Evolutionary conservation across 2,329 filamentous ascomycete species (phyloP), one percentile per base, ranked within the genome.

Genomic region (Chaetomium strumarium): DNA sequence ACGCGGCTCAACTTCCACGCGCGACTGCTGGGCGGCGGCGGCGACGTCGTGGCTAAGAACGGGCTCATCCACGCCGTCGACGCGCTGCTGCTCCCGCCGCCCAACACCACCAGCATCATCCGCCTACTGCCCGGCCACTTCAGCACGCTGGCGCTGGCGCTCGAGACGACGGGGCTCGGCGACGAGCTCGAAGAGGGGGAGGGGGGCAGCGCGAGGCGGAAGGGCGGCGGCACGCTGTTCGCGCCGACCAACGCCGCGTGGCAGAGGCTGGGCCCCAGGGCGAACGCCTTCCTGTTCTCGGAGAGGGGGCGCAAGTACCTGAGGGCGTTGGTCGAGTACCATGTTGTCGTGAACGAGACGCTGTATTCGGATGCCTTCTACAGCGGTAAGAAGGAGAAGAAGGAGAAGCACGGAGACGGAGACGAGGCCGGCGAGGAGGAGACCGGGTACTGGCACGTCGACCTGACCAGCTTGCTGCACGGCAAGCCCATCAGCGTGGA

Each of bases 281-380:
- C 85, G 62, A 95, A 92, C 64, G 87, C 84, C 19, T 96, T 95
- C 76, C 75, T 96, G 4, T 96, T 96, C 77, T 88, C 85, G 53
- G 74, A 80, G 29, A 79, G 76, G 48, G 91, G 91, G 1, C 74
- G 78, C 58, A 84, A 84, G 67, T 95, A 89, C 66, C 78, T 96
- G 16, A 82, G 80, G 59, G 88, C 88, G 0, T 72, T 96, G 42
- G 74, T 95, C 14, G 75, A 88, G 71, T 95, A 95, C 66, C 87
- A 92, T 63, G 77, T 91, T 45, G 85, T 86, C 1, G 77, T 83
- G 39, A 81, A 88, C 63, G 77, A 83, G 54, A 91, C 87, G 0
- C 72, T 95, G 0, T 96, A 96, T 74, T 88, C 85, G 6, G 91
- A 96, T 64, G 86, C 84, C 5, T 88, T 85, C 65, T 93, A 90